Base-by-base conservation (phyloP, 768 basidiomycete species). In the Pseudohyphozyma bogoriensis region DNA sequence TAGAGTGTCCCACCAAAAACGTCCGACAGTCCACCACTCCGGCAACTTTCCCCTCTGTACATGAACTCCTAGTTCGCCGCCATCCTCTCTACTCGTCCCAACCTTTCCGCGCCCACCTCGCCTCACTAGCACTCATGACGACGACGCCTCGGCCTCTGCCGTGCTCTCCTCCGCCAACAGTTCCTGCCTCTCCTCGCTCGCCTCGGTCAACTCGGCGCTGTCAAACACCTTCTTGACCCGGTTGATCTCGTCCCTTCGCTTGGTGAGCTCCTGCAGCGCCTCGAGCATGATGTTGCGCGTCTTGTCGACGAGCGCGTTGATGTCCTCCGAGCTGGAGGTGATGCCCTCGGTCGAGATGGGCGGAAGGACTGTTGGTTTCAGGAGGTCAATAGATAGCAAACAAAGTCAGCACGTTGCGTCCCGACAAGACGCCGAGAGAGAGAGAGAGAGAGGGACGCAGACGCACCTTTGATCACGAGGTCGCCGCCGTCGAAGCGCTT, bases 251-350 rank as follows among this genome's bases (percentile, higher is more conserved):
- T n/a, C 42, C 2, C 65, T 56, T 26, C 55, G 32, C 31, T 53
- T 32, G 29, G 57, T 53, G 59, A 96, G 87, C 42, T 89, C 85
- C 58, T 79, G 78, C 58, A 99, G 77, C 4, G 85, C 76, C 1
- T 77, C 76, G 33, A 93, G 77, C 93, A 99, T 99, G 70, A 81
- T 76, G 63, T 83, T 80, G 28, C 84, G 83, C 26, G 90, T 83
- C 55, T 79, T 81, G 33, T 78, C 75, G 0, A 82, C 77, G 31
- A 99, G 82, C 6, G 78, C 77, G 26, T 78, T 73, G 39, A 89
- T 84, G 70, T 97, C 91, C 3, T 65, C 68, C 1, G 44, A 51
- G 12, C 79, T 80, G 2, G 78, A 70, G 6, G 83, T 84, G 51
- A 91, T 73, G 4, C 83, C 85, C 18, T 77, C 73, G 1, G 95